Base-by-base conservation (phyloP, 2,329 filamentous ascomycete genomes). In the Diaporthe humulicola region DNA sequence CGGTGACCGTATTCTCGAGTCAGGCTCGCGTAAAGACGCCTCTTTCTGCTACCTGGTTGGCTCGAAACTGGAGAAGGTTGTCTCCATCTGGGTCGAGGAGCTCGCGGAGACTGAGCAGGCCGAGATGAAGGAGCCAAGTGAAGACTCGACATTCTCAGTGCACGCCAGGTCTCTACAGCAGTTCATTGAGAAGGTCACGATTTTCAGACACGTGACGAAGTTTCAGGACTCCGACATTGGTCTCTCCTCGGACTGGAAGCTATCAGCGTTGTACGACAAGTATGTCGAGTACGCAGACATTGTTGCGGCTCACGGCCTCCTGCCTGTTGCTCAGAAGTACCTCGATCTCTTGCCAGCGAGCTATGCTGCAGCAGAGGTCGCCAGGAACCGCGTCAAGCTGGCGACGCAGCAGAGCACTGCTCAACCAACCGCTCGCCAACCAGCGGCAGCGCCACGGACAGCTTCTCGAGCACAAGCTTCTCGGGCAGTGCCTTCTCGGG, bases 281-380 rank as follows among this genome's bases (percentile, higher is more conserved):
- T 99, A 99, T 82, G 93, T 94, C 38, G 97, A 99, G 85, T 99
- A 98, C 83, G 96, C 97, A 19, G 96, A 99, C 82, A 96, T 99
- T 78, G 92, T 97, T 74, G 95, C 97, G 61, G 92, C 95, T 9
- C 95, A 98, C 81, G 97, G 97, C 17, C 94, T 97, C 79, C 87
- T 99, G 71, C 89, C 92, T 42, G 91, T 95, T 79, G 97, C 97
- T 7, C 94, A 98, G 84, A 96, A 94, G 83, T 99, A 99, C 81
- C 90, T 99, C 54, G 91, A 96, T 81, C 91, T 99, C 71, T 89
- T 99, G 60, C 97, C 97, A 22, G 86, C 89, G 54, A 92, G 92
- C 77, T 98, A 98, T 82, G 93, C 95, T 52, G 94, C 94, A 74
- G 97, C 96, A 48, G 95, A 98, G 78, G 90, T 97, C 78, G 95